Evolutionary conservation across 805 yeast species (phyloP).

Genomic region (Priceomyces haplophilus): DNA sequence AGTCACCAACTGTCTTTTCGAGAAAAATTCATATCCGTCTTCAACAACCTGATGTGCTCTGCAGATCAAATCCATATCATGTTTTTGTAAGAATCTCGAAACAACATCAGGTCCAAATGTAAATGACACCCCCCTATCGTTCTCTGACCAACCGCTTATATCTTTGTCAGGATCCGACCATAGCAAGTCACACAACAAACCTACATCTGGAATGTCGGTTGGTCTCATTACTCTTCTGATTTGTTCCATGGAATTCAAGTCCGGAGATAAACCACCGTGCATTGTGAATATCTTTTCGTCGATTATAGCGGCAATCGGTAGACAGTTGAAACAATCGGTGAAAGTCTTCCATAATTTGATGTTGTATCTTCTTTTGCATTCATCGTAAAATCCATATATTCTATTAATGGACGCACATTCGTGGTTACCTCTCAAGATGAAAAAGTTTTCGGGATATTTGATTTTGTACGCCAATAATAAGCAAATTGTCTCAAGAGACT

Average conservation of each 20-base stretch:
- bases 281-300: conserved; percentile 97
- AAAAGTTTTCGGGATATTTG: conserved; percentile 97
- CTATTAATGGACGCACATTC: conserved; percentile 98
- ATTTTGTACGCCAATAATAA: conserved; percentile 91
- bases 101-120: conserved; percentile 99
- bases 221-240: conserved; percentile 99
- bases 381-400: conserved; percentile 97
- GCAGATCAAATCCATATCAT: conserved; percentile 96
- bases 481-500: conserved; percentile 94
- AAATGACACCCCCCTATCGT: conserved; percentile 97
- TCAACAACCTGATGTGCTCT: conserved; percentile 99
- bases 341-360: conserved; percentile 98
- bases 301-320: conserved; percentile 97
- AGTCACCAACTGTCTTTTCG: conserved; percentile 93
- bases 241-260: conserved; percentile 96
- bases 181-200: conserved; percentile 88
- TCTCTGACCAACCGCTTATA: conserved; percentile 98
- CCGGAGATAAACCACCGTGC: conserved; percentile 99
- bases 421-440: conserved; percentile 95
- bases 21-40: conserved; percentile 96
- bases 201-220: conserved; percentile 97
- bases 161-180: conserved; percentile 99
- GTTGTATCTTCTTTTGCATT: conserved; percentile 96
- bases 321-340: conserved; percentile 96
- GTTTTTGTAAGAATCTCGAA: conserved; percentile 91